These are phyloP conservation scores for Yamadazyma phyllophila DNA, from an alignment of 805 yeast species.

Conservation along the genomic window DNA sequence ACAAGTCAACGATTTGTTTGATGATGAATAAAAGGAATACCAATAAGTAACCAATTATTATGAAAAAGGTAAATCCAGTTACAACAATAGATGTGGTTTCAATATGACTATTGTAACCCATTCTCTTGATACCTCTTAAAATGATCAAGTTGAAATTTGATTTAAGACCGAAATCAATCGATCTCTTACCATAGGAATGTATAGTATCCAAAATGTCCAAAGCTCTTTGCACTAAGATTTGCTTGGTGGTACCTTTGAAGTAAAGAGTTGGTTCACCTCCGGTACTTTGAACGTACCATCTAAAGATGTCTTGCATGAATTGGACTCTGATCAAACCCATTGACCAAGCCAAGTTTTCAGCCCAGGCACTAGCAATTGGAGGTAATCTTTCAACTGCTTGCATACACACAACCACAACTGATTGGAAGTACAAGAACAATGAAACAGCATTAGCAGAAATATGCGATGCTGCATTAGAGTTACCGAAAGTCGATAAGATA, in stretches of 20 bases:
- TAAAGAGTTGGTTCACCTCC: conserved; percentile 82
- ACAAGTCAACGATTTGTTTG: conserved; percentile 50
- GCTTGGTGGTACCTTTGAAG: conserved; percentile 56
- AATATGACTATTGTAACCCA: conserved; percentile 72
- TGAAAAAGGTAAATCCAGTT: conserved; percentile 85
- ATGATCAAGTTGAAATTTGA: conserved; percentile 63
- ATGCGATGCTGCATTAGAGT: conserved; percentile 85
- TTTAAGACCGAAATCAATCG: conserved; percentile 36
- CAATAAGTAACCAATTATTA: conserved; percentile 70
- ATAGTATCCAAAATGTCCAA: conserved; percentile 27
- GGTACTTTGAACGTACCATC: conserved; percentile 85
- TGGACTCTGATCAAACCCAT: conserved; percentile 79
- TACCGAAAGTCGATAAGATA: conserved; percentile 77
- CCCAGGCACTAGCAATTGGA: conserved; percentile 91
- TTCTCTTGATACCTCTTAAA: conserved; percentile 81
- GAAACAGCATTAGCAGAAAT: conserved; percentile 84
- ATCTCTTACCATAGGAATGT: conserved; percentile 21
- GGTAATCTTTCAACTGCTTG: conserved; percentile 82
- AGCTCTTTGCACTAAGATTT: conserved; percentile 75
- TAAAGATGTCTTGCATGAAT: conserved; percentile 82
- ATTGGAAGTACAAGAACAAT: conserved; percentile 82
- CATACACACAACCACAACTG: conserved; percentile 82
- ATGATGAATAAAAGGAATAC: conserved; percentile 56
- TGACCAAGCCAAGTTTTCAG: conserved; percentile 91
- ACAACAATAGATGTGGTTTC: conserved; percentile 82